Conservation (phyloP, 2,329 filamentous ascomycete genomes). For the Xylaria multiplex region DNA sequence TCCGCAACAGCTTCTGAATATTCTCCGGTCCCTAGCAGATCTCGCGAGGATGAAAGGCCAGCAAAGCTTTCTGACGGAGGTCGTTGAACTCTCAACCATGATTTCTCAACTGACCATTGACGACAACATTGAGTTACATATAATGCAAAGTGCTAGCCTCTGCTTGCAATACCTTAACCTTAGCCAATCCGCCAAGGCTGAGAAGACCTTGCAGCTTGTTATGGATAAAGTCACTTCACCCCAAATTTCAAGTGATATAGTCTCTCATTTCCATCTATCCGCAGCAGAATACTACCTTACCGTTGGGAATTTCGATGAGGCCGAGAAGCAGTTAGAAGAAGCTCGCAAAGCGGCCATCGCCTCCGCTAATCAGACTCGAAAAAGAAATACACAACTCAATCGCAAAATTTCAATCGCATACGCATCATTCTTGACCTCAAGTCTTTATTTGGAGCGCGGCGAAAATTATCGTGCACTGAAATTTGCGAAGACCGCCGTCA, state of each 20-base stretch:
- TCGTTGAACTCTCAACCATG: constrained; percentile 58
- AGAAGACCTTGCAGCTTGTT: constrained; percentile 59
- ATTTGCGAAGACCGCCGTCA: constrained; percentile 67
- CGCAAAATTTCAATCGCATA: constrained; percentile 66
- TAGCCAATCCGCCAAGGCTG: constrained; percentile 63
- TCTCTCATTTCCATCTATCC: constrained; percentile 71
- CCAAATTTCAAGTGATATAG: constrained; percentile 54
- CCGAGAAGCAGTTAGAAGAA: constrained; percentile 54
- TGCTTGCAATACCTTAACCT: constrained; percentile 64
- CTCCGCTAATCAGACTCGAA: constrained; percentile 41
- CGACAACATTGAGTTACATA: constrained; percentile 51
- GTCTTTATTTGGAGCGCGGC: constrained; percentile 71
- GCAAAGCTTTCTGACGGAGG: constrained; percentile 56
- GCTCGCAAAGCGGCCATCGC: constrained; percentile 53
- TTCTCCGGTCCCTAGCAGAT: constrained; percentile 62
- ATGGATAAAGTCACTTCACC: constrained; percentile 62
- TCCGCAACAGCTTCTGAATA: constrained; percentile 58
- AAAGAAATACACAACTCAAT: constrained; percentile 52
- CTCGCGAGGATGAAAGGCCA: constrained; percentile 63
- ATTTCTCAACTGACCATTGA: constrained; percentile 54
- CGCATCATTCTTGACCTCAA: constrained; percentile 72
- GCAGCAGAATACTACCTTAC: constrained; percentile 79
- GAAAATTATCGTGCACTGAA: constrained; percentile 67
- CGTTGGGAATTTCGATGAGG: constrained; percentile 72
- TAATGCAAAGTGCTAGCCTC: constrained; percentile 59